phyloP scores from a whole-genome alignment of 495 filamentous ascomycete genomes.

The Parachaetomium inaequale region DNA sequence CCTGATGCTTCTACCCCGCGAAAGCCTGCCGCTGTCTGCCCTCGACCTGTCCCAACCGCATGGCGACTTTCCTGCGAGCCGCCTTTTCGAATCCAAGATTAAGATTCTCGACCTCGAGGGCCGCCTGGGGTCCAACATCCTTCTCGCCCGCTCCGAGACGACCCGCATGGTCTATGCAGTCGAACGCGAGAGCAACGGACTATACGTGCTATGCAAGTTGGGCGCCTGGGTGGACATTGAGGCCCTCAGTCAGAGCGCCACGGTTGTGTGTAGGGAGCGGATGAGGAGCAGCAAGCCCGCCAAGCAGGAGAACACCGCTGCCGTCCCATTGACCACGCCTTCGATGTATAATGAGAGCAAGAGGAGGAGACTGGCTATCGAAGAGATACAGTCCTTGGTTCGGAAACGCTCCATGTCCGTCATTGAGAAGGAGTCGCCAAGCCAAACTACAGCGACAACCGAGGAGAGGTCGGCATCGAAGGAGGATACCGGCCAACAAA shows the following conservation, averaged over 20 bases:
- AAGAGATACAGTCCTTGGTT: conserved; percentile 44
- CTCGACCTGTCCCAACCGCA: conserved; percentile 55
- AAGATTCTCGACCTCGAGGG: conserved; percentile 59
- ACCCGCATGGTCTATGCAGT: conserved; percentile 63
- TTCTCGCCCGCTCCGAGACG: conserved; percentile 61
- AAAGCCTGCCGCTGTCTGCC: conserved; percentile 55
- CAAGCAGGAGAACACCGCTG: conserved; percentile 7
- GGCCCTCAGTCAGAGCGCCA: conserved; percentile 42
- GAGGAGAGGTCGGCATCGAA: conserved; percentile 9
- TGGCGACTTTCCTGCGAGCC: conserved; percentile 48
- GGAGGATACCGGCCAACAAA: background rate
- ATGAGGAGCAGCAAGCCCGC: conserved; percentile 17
- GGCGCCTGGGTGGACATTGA: conserved; percentile 59
- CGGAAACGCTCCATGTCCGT: conserved; percentile 29
- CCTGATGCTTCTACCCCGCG: conserved; percentile 58
- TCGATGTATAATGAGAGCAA: conserved; percentile 43
- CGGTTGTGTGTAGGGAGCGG: conserved; percentile 35
- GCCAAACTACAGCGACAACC: background rate
- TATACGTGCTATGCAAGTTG: conserved; percentile 71
- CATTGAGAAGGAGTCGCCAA: conserved; percentile 33
- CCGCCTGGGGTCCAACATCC: conserved; percentile 52
- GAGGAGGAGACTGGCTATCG: conserved; percentile 50
- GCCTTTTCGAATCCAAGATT: conserved; percentile 58
- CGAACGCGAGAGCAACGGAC: conserved; percentile 61
- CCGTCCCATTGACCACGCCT: conserved; percentile 33